Base-by-base conservation (phyloP, 2,329 filamentous ascomycete genomes). In the Endothia cerciana region DNA sequence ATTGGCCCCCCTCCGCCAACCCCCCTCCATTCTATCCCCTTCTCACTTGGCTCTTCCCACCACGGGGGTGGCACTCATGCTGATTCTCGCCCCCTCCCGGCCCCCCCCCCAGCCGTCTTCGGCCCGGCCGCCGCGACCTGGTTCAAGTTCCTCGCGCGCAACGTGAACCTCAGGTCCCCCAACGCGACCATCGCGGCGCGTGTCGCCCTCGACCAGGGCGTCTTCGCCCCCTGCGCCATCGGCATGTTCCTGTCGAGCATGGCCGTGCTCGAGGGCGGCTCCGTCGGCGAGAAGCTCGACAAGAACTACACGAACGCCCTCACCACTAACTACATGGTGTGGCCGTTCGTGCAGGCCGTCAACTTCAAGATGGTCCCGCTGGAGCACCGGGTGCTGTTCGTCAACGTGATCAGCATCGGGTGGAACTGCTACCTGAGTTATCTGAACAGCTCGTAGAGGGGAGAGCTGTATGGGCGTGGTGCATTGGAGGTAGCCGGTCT, bases 341-440 rank as follows among this genome's bases (percentile, higher is more conserved):
- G 94, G 94, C 94, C 94, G 3, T 82, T 83, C 69, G 92, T 96
- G 64, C 94, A 97, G 81, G 82, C 90, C 63, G 83, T 90, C 74
- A 97, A 97, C 82, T 97, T 97, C 81, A 90, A 91, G 73, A 85
- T 95, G 70, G 86, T 97, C 69, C 94, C 94, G 59, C 82, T 96
- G 69, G 87, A 96, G 75, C 89, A 94, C 78, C 86, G 93, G 66
- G 87, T 97, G 51, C 80, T 97, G 72, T 89, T 97, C 68, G 94
- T 97, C 72, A 97, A 97, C 74, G 77, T 96, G 60, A 83, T 97
- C 63, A 91, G 82, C 63, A 84, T 87, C 70, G 86, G 86, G 68
- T 89, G 87, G 87, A 89, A 89, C 77, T 86, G 83, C 69, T 89
- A 88, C 73, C 76, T 89, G 71, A 89, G 87, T 76, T 86, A 81